Conservation (phyloP, 2,329 filamentous ascomycete species). For the Lachnellula willkommii region DNA sequence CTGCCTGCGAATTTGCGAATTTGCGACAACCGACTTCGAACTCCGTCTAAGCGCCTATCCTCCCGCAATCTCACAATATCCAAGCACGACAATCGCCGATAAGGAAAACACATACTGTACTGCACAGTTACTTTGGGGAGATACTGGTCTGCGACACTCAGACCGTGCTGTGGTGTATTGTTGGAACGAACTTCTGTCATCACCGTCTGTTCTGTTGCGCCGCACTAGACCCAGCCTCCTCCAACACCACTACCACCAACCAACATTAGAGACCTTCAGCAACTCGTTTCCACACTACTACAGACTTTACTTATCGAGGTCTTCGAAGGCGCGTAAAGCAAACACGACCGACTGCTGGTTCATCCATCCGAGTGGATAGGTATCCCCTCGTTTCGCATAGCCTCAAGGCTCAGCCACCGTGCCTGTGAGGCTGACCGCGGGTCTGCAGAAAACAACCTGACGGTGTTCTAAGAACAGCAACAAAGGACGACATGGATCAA, state of each 20-base stretch:
- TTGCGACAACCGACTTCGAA: neutral
- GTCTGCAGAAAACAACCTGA: slow-evolving; percentile 19
- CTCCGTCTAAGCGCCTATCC: neutral
- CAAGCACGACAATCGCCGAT: too few species aligned
- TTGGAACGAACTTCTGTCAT: neutral
- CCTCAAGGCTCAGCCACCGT: slow-evolving; percentile 30
- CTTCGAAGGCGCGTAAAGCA: neutral
- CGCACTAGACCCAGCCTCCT: neutral
- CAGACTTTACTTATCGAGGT: neutral
- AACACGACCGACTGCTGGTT: slow-evolving; percentile 2
- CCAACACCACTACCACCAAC: neutral
- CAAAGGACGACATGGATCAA: slow-evolving; percentile 43
- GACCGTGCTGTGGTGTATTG: neutral
- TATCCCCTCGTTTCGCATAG: slow-evolving; percentile 25
- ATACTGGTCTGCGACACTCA: neutral
- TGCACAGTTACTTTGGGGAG: neutral
- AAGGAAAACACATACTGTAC: neutral
- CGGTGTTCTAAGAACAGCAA: slow-evolving; percentile 31
- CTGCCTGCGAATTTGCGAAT: too few species aligned
- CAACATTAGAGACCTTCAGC: neutral
- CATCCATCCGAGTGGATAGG: slow-evolving; percentile 11
- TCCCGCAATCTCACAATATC: neutral
- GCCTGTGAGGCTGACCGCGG: slow-evolving; percentile 24
- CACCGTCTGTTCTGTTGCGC: neutral
- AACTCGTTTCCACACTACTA: neutral